Evolutionary conservation across 2,329 filamentous ascomycete genomes (phyloP), one percentile per base, ranked within the genome.

Genomic region (Fusarium longipes): DNA sequence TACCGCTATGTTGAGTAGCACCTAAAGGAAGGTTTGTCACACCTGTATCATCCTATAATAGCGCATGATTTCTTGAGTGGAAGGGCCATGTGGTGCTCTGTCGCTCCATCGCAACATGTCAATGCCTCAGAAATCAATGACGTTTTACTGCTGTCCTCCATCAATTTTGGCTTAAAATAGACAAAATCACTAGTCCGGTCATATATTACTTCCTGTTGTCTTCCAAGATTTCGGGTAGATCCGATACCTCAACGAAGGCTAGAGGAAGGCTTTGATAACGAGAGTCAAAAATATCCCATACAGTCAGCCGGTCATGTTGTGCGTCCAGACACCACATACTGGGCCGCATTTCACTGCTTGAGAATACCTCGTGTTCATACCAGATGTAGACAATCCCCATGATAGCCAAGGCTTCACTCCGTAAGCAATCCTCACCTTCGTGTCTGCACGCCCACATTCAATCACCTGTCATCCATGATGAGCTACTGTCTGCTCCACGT

Each of bases 301-400:
- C 24, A 42, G 22, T 27, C 22, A 38, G 20, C n/a, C n/a, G n/a
- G n/a, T 22, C 32, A 38, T 55, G 59, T 27, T 30, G 57, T 63
- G 47, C 33, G 55, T 33, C 15, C 33, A 24, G 42, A 20, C 50
- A 60, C 43, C 30, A 44, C 51, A 64, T 47, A 32, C 30, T 47
- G 47, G 54, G 38, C 53, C 36, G 25, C 27, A 56, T 48, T 50
- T 39, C 47, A 42, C 35, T 27, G 24, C 60, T 60, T 25, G 47
- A 53, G 62, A 60, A 30, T 51, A 35, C 43, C 52, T 59, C 47
- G 47, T 52, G 47, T 61, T 61, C 57, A 50, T 49, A 60, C 51
- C 62, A 12, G 18, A 29, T 45, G 6, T 22, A 27, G 42, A 30
- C 18, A 50, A 57, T 54, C 49, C 18, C 45, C 27, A 45, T 50